Conservation (phyloP, 305 asterid genomes). For the Fraxinus floribunda region DNA sequence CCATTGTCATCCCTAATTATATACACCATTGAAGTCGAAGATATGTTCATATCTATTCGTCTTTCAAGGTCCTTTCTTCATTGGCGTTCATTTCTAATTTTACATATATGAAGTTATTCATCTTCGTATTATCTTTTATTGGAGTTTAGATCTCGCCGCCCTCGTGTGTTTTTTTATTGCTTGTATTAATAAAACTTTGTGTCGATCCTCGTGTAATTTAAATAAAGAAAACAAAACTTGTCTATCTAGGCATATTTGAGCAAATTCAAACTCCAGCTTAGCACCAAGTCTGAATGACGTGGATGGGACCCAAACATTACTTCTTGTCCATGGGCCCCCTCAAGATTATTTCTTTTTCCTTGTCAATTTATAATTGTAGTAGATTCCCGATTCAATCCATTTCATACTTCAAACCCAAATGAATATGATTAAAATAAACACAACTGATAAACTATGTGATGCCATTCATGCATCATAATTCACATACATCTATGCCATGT, state of each 20-base stretch:
- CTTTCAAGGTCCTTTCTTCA: background rate
- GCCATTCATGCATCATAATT: background rate
- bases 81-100: background rate
- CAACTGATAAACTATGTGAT: no score
- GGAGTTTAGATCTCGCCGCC: background rate
- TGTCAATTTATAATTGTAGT: background rate
- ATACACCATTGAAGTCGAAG: no score
- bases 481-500: background rate
- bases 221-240: background rate
- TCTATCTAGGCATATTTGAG: background rate
- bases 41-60: no score
- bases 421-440: no score
- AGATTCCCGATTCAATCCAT: background rate
- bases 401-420: background rate
- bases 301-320: conserved; percentile 27
- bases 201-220: background rate
- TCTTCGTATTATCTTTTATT: background rate
- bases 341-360: background rate
- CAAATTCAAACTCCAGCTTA: background rate
- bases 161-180: no score
- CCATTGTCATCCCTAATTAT: no score
- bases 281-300: conserved; percentile 25
- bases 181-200: background rate
- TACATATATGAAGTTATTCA: background rate
- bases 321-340: background rate